Evolutionary conservation across 1,284 basidiomycete species (phyloP), one percentile per base, ranked within the genome.

Genomic region (Entoloma clypeatum): DNA sequence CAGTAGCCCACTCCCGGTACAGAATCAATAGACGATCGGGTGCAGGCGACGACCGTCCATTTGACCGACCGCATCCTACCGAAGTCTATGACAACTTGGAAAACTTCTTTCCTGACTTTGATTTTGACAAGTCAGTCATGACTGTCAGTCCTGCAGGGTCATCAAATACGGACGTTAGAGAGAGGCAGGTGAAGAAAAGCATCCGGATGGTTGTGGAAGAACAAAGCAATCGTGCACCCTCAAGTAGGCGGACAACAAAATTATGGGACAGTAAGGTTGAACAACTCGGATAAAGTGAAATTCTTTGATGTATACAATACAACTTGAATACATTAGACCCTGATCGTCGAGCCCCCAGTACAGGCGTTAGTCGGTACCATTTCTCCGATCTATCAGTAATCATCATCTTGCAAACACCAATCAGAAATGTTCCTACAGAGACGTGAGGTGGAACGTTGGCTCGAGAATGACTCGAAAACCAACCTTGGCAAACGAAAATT

Each of bases 221-320:
- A 53, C 73, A 75, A 56, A 41, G 74, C 5, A 54, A 44, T 19
- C 57, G 56, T 10, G 50, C 50, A 17, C 48, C 51, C 31, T 36
- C 36, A 9, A 52, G 53, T 32, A 43, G 79, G 39, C 71, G 86
- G 53, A 75, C 81, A 54, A 94, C 92, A 21, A 91, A 86, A 59
- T 71, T 97, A 50, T 98, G 94, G 91, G 92, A 87, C 24, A 85
- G 82, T 52, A 80, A 77, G 45, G 72, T 93, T 9, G 84, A 94
- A 56, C 92, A 97, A 62, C 87, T 96, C 35, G 44, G 34, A n/a
- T n/a, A 23, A 49, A 48, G 44, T 54, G 49, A 24, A 11, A 37
- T 29, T n/a, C 9, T 28, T 4, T 22, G 30, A 1, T 34, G 24
- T 11, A 14, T 11, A 25, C 14, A 24, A 10, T 18, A 28, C n/a